Conservation (phyloP, 306 rosid species). For the Trichosanthes truncata region DNA sequence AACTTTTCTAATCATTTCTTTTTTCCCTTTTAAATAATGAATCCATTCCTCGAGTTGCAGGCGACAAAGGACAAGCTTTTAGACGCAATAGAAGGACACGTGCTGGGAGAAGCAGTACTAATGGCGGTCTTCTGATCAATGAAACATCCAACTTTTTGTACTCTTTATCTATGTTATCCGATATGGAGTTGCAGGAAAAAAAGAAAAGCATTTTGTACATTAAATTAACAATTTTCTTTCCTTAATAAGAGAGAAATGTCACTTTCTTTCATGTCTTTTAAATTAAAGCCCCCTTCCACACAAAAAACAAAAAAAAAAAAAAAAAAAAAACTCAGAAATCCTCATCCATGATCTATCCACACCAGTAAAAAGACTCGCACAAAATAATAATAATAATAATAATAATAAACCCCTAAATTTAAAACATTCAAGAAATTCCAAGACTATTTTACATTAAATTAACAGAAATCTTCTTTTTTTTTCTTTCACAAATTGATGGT, state of each 20-base stretch:
- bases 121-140: conserved; percentile 30
- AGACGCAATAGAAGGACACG: conserved; percentile 58
- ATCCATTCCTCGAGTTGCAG: conserved; percentile 17
- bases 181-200: not conserved
- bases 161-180: not conserved
- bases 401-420: not conserved
- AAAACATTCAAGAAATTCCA: not conserved
- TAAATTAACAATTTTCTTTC: not conserved
- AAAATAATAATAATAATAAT: no score
- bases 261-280: not conserved
- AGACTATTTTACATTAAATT: not conserved
- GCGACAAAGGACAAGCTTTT: conserved; percentile 63
- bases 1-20: no score
- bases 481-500: conserved; percentile 47
- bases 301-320: no score
- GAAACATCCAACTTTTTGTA: not conserved
- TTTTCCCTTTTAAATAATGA: not conserved
- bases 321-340: not conserved
- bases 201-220: not conserved
- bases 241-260: not conserved
- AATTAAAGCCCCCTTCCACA: no score
- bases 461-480: not conserved
- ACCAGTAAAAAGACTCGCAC: not conserved
- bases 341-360: not conserved
- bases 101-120: conserved; percentile 51